Percentiles rank a stretch among this genome's conserved stretches.
phyloP scores from a whole-genome alignment of 164 flowering plant species.

The Piper longum region DNA sequence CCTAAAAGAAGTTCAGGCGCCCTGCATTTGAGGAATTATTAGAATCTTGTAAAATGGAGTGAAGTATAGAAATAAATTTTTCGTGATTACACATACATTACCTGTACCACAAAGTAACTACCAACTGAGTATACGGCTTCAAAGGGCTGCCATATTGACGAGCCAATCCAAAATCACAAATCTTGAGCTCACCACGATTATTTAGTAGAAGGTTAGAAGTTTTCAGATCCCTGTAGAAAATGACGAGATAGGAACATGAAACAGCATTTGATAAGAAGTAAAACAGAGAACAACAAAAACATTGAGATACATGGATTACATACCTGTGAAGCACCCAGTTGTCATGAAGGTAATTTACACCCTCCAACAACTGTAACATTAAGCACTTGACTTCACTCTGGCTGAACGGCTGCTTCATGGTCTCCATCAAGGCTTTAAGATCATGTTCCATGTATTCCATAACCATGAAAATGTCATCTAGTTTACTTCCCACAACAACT shows the following conservation, averaged over 20 bases:
- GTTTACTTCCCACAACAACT: slow-evolving; percentile 79
- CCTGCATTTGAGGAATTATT: slow-evolving; percentile 27
- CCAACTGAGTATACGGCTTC: slow-evolving; percentile 93
- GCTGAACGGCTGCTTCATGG: slow-evolving; percentile 82
- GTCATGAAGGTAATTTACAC: slow-evolving; percentile 90
- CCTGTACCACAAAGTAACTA: slow-evolving; percentile 99
- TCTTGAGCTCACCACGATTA: slow-evolving; percentile 91
- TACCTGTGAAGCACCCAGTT: slow-evolving; percentile 89
- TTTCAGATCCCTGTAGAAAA: slow-evolving; percentile 51
- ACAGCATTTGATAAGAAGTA: not conserved
- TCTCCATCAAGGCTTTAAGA: slow-evolving; percentile 80
- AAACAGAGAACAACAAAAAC: not conserved
- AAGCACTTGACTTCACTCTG: slow-evolving; percentile 94
- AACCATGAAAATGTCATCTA: slow-evolving; percentile 92
- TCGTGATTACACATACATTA: slow-evolving; percentile 5
- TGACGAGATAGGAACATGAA: not conserved
- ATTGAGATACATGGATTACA: not conserved
- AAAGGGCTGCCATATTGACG: slow-evolving; percentile 98
- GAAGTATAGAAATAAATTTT: too few species aligned
- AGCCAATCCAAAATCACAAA: slow-evolving; percentile 95
- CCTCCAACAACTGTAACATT: slow-evolving; percentile 83
- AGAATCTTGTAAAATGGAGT: too few species aligned
- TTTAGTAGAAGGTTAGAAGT: slow-evolving; percentile 88
- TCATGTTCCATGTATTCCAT: slow-evolving; percentile 99
- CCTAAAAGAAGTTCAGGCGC: slow-evolving; percentile 96